Evolutionary conservation across 2,329 filamentous ascomycete species (phyloP).

Genomic region (Hansfordia pulvinata): DNA sequence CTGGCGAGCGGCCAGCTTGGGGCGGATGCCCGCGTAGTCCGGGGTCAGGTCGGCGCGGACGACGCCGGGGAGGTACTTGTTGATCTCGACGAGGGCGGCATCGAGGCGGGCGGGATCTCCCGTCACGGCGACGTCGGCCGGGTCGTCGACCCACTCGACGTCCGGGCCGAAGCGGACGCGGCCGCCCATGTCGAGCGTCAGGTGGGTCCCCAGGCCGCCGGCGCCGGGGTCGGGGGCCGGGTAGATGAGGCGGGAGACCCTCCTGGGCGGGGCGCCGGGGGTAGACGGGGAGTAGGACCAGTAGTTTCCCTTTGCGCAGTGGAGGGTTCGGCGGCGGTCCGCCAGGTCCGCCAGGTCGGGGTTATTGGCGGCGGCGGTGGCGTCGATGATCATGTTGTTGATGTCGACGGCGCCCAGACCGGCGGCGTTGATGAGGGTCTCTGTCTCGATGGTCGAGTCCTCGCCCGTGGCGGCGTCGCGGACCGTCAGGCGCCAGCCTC

Average conservation of each 20-base stretch:
- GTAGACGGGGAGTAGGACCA: constrained; percentile 62
- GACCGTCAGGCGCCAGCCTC: constrained; percentile 58
- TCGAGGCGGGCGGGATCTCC: constrained; percentile 48
- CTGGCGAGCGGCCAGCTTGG: constrained; percentile 55
- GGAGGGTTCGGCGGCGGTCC: constrained; percentile 25
- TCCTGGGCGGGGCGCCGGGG: constrained; percentile 52
- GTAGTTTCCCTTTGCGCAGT: constrained; percentile 91
- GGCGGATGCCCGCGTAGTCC: constrained; percentile 86
- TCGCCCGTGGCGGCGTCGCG: constrained; percentile 30
- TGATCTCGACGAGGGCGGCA: constrained; percentile 61
- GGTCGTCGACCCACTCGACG: constrained; percentile 75
- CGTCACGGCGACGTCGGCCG: constrained; percentile 56
- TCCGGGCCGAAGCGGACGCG: constrained; percentile 87
- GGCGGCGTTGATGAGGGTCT: constrained; percentile 73
- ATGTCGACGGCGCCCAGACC: constrained; percentile 65
- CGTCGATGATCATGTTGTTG: constrained; percentile 65
- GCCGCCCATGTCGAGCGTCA: constrained; percentile 79
- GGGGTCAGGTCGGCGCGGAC: constrained; percentile 52
- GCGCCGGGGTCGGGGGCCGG: constrained; percentile 72
- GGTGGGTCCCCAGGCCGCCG: constrained; percentile 79
- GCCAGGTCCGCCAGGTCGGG: background rate
- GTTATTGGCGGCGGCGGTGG: constrained; percentile 31
- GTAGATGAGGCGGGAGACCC: constrained; percentile 71
- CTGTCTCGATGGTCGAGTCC: constrained; percentile 49
- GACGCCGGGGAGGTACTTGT: constrained; percentile 63